Evolutionary conservation across 2,329 filamentous ascomycete genomes (phyloP), one percentile per base, ranked within the genome.

Genomic region (Phyllosticta citrichinensis): DNA sequence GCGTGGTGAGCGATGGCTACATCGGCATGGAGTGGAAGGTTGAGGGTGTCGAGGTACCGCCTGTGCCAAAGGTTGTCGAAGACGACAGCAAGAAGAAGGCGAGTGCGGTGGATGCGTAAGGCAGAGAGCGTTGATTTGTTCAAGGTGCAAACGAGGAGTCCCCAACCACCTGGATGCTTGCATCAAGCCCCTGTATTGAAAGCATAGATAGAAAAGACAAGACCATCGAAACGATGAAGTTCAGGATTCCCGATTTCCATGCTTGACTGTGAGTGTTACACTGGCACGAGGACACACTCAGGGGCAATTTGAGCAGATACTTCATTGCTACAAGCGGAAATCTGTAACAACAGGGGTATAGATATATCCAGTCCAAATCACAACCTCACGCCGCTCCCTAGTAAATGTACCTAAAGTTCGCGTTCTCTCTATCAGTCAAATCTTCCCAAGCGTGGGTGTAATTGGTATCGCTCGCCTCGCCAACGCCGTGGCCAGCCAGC

Each of bases 1-100:
- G 82, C 64, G 85, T 97, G 2, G 78, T 94, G 19, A 97, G 93
- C 73, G 94, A 97, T 79, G 86, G 85, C 17, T 97, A 97, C 74
- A 78, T 91, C 35, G 90, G 88, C 0, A 84, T 97, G 80, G 77
- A 80, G 66, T 87, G 85, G 84, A 73, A 66, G 33, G 65, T 84
- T 5, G 72, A 76, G 19, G 77, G 76, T 3, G 74, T 85, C 8
- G 79, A 81, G 56, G 74, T 86, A 3, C 78, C 79, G 6, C 65
- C 71, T 57, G 73, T 70, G 9, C 70, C 73, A 52, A 60, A 59
- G 55, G 60, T 62, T 17, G 70, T 59, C 35, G 67, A 63, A 2
- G 66, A 71, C 55, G 65, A 63, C 25, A 64, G 64, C 25, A 60
- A 56, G 51, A 65, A 67, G 57, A 64, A 63, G 56, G 40, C 24